Evolutionary conservation across 495 filamentous ascomycete species (phyloP).

Genomic region (Diplogelasinospora grovesii): DNA sequence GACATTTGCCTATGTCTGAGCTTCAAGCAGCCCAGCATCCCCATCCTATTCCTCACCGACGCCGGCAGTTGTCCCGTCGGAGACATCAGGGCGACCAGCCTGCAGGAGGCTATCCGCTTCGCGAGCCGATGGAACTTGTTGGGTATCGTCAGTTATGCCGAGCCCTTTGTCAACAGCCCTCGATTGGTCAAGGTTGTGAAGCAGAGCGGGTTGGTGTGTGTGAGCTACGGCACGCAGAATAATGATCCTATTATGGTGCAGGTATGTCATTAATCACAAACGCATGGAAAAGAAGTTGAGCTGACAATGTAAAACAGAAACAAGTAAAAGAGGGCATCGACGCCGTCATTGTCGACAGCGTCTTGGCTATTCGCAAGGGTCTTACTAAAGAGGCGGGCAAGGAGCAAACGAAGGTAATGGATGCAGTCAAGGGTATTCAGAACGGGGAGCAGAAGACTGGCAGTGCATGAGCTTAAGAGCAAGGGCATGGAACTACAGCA

Average conservation of each 20-base stretch:
- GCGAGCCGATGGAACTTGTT: conserved; percentile 90
- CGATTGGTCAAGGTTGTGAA: conserved; percentile 94
- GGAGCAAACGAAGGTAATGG: conserved; percentile 5
- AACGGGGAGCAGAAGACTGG: neutral
- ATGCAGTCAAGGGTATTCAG: neutral
- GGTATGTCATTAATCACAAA: no score
- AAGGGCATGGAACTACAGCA: no score
- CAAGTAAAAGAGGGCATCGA: conserved; percentile 96
- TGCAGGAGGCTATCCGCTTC: conserved; percentile 94
- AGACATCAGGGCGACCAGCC: conserved; percentile 83
- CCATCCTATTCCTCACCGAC: conserved; percentile 90
- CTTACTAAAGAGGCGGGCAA: conserved; percentile 29
- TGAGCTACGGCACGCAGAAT: conserved; percentile 87
- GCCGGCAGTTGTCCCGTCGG: conserved; percentile 68
- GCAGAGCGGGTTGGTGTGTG: conserved; percentile 86
- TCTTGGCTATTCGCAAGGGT: conserved; percentile 64
- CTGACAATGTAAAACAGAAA: conserved; percentile 45
- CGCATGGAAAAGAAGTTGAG: neutral
- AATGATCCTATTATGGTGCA: conserved; percentile 80
- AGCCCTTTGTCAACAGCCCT: conserved; percentile 80
- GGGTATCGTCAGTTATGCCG: conserved; percentile 78
- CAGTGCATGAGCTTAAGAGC: no score
- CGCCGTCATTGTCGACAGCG: conserved; percentile 92
- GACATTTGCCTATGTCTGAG: conserved; percentile 89
- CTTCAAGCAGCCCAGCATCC: conserved; percentile 93